Evolutionary conservation across 192 early-diverging fungal species (phyloP).

Genomic region (Umbelopsis isabellina): DNA sequence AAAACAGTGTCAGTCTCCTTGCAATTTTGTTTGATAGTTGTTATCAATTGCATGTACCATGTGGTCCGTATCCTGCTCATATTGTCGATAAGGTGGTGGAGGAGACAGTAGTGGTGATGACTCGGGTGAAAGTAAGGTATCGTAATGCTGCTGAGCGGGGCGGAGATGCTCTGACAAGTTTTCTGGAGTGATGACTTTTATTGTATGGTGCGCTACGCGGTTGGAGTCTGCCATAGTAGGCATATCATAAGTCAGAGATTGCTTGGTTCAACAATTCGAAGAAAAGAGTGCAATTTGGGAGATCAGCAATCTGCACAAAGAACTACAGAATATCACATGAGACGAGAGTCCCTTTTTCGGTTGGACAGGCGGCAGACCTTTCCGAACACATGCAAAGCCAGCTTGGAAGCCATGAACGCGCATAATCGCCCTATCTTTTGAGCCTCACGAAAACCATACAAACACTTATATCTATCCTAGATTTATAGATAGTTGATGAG

Average conservation of each 20-base stretch:
- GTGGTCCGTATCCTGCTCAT: not conserved
- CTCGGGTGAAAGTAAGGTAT: not conserved
- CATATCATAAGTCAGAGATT: not conserved
- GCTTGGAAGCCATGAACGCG: too few species aligned
- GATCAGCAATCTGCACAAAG: too few species aligned
- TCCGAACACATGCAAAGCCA: not conserved
- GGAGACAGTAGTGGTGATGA: constrained; percentile 6
- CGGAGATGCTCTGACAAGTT: constrained; percentile 5
- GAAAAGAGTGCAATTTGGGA: not conserved
- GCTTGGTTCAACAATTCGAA: not conserved
- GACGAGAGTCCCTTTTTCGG: constrained; percentile 3
- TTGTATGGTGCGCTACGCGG: not conserved
- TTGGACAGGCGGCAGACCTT: constrained; percentile 13
- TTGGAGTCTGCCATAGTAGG: constrained; percentile 5
- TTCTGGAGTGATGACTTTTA: not conserved
- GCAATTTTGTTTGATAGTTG: too few species aligned
- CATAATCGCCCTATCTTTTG: too few species aligned
- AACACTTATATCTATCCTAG: too few species aligned
- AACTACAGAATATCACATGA: constrained; percentile 14
- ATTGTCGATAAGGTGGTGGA: constrained; percentile 20
- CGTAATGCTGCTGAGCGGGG: constrained; percentile 1
- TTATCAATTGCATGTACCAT: not conserved
- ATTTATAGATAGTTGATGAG: too few species aligned
- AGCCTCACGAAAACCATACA: too few species aligned
- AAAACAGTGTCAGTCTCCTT: too few species aligned